These are phyloP conservation scores for Choanephora cucurbitarum DNA, from an alignment of 371 early-diverging fungal genomes.

Conservation along the genomic window DNA sequence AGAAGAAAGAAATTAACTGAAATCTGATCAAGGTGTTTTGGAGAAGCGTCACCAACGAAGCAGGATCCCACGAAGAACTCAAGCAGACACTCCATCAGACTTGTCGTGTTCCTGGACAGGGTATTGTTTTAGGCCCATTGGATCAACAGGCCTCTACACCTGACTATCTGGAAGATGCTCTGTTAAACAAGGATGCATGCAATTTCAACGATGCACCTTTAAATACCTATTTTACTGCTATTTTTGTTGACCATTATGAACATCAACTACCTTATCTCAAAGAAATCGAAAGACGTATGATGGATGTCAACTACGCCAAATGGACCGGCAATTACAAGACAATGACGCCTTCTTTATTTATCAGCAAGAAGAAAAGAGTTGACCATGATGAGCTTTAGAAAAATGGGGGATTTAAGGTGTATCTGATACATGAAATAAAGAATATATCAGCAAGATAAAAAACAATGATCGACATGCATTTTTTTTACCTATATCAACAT, in stretches of 20 bases:
- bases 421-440: too few species aligned
- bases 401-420: not conserved
- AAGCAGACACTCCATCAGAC: slow-evolving; percentile 3
- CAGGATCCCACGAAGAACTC: slow-evolving; percentile 3
- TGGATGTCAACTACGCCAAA: slow-evolving; percentile 38
- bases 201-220: slow-evolving; percentile 29
- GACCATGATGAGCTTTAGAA: slow-evolving; percentile 33
- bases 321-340: slow-evolving; percentile 23
- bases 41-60: not conserved
- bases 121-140: slow-evolving; percentile 11
- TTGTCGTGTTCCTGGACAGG: slow-evolving; percentile 31
- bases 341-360: slow-evolving; percentile 11
- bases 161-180: slow-evolving; percentile 12
- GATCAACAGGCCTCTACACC: slow-evolving; percentile 1
- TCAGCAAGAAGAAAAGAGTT: slow-evolving; percentile 3
- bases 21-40: too few species aligned
- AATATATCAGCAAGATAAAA: not conserved
- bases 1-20: too few species aligned
- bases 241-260: slow-evolving; percentile 29
- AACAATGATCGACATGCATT: not conserved
- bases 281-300: slow-evolving; percentile 33
- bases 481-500: slow-evolving; percentile 8
- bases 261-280: slow-evolving; percentile 25
- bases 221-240: slow-evolving; percentile 23
- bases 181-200: slow-evolving; percentile 22